phyloP scores from a whole-genome alignment of 257 asterid species.

The Mitragyna speciosa region DNA sequence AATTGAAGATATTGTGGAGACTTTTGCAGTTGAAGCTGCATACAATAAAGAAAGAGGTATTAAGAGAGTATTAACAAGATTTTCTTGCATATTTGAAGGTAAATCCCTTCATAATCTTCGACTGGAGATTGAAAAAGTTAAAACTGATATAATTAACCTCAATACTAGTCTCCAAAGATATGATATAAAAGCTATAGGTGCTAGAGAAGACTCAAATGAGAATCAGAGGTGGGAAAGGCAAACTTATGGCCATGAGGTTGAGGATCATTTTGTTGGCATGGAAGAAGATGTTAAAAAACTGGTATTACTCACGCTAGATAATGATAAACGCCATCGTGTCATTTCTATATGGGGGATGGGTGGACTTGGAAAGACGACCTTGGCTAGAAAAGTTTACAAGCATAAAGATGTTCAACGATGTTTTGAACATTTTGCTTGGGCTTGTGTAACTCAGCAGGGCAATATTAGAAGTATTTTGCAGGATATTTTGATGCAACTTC shows the following conservation, averaged over 20 bases:
- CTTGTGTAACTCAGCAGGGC: constrained; percentile 22
- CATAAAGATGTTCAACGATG: neutral
- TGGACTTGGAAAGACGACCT: constrained; percentile 36
- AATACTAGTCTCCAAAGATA: neutral
- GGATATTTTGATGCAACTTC: constrained; percentile 18
- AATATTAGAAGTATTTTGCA: constrained; percentile 14
- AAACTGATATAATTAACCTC: neutral
- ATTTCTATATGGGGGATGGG: constrained; percentile 30
- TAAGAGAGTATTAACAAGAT: neutral
- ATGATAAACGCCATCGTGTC: neutral
- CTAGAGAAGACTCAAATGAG: neutral
- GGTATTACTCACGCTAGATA: constrained; percentile 3
- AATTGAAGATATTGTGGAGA: constrained; percentile 15
- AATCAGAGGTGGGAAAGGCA: neutral
- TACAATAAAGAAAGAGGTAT: neutral
- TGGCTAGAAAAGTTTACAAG: constrained; percentile 27
- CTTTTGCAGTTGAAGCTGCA: constrained; percentile 5
- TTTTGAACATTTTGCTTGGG: constrained; percentile 29
- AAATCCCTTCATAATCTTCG: constrained; percentile 1
- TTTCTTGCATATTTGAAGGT: neutral
- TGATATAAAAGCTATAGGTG: neutral
- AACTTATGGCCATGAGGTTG: constrained; percentile 3
- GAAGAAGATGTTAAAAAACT: constrained; percentile 20
- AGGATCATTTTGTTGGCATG: constrained; percentile 20
- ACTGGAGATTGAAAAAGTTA: neutral